A percentile compares a stretch with the other conserved stretches of the same genome.
These are phyloP conservation scores for Whalleya microplaca DNA, from an alignment of 2,329 filamentous ascomycete species.

Conservation along the genomic window DNA sequence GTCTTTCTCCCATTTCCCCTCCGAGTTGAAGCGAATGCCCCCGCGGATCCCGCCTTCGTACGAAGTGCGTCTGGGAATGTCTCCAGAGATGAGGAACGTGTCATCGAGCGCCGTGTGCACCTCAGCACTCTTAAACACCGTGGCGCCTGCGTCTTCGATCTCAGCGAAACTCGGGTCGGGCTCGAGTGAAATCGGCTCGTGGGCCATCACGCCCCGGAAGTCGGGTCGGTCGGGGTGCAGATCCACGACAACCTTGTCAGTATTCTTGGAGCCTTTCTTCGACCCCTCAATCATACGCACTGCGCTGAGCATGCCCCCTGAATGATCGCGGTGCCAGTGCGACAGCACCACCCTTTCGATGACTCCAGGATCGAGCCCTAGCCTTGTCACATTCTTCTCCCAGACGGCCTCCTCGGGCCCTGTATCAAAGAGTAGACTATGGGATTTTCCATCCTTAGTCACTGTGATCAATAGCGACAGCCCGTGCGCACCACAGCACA, in stretches of 20 bases:
- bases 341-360: conserved; percentile 54
- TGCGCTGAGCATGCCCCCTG: conserved; percentile 54
- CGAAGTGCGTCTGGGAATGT: conserved; percentile 51
- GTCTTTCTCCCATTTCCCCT: conserved; percentile 50
- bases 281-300: conserved; percentile 50
- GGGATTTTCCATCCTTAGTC: conserved; percentile 46
- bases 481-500: conserved; percentile 59
- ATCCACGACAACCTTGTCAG: conserved; percentile 45
- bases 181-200: conserved; percentile 51
- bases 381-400: conserved; percentile 51
- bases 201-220: conserved; percentile 51
- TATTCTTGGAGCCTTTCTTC: conserved; percentile 36
- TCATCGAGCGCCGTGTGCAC: conserved; percentile 51
- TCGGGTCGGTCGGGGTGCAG: conserved; percentile 56
- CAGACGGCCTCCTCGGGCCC: conserved; percentile 56
- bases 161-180: conserved; percentile 56
- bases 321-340: conserved; percentile 61
- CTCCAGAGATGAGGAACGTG: conserved; percentile 57
- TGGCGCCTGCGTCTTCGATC: conserved; percentile 46
- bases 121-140: conserved; percentile 42
- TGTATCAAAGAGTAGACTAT: conserved; percentile 56
- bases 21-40: conserved; percentile 33
- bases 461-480: conserved; percentile 57
- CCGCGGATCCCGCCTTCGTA: conserved; percentile 55
- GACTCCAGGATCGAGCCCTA: conserved; percentile 45